Base-by-base conservation (phyloP, 2,329 filamentous ascomycete genomes). In the Epichloe sp. region DNA sequence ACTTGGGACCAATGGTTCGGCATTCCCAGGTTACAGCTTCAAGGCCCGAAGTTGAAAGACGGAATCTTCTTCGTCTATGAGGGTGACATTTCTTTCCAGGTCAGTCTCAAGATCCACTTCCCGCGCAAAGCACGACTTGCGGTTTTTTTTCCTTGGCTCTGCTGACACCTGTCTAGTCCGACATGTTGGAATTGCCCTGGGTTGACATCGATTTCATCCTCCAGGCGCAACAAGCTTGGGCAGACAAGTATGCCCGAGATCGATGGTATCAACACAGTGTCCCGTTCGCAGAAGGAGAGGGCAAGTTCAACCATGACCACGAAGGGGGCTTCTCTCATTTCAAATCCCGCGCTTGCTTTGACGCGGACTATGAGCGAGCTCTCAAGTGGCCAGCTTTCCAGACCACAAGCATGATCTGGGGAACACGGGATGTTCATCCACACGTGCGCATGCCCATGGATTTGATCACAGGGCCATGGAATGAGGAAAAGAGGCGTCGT, bases 141-240 rank as follows among this genome's bases (percentile, higher is more conserved):
- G 7, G 12, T n/a, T 26, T 49, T 43, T 17, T 19, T 19, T 5
- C 12, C 34, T 31, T 3, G 37, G 6, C 31, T 44, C 21, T 35
- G n/a, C 49, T 51, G 38, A 52, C 54, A 38, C 8, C 8, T 8
- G 17, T 34, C 11, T 49, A 77, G 74, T 69, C 69, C 21, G 64
- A 63, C 4, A 55, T 78, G 14, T 60, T 79, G 31, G 62, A 62
- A 19, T 67, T 68, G 36, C 65, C 66, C 0, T 77, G 74, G 73
- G 61, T 67, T 5, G 66, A 62, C n/a, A 61, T 72, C n/a, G 59
- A 69, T 36, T 60, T 75, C 31, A 67, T 78, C 10, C 65, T 76
- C 3, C 65, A 71, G 44, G 74, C 74, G 11, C 70, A 74, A 58
- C 68, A 76, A 48, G 61, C 65, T 3, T 78, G 74, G 72, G 67